A percentile compares a stretch with the other conserved stretches of the same genome.
Conservation (phyloP, 495 filamentous ascomycete species). For the Choiromyces venosus region DNA sequence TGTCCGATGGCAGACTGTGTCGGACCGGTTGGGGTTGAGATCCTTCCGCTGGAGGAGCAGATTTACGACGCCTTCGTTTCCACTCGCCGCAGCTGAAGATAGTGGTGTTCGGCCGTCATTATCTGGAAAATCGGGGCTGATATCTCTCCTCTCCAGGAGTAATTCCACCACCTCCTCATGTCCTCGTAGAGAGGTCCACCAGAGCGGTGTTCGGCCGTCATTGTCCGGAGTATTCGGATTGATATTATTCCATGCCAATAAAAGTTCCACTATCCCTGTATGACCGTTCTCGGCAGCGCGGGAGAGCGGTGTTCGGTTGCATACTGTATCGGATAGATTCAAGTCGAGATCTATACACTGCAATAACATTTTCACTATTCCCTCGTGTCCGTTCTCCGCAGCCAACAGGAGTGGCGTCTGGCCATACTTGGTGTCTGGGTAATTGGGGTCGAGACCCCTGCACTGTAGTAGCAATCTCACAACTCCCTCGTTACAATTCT, state of each 20-base stretch:
- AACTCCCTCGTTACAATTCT: conserved; percentile 12
- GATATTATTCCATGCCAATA: conserved; percentile 6
- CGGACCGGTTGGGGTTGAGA: background rate
- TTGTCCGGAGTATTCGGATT: conserved; percentile 9
- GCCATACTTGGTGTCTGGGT: conserved; percentile 6
- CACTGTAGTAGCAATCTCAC: conserved; percentile 24
- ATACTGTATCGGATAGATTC: conserved; percentile 8
- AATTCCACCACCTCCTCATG: conserved; percentile 5
- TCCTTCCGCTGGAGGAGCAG: conserved; percentile 44
- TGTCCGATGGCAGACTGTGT: background rate
- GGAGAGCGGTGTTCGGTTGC: conserved; percentile 9
- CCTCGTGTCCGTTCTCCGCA: conserved; percentile 9
- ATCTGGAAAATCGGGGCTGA: conserved; percentile 41
- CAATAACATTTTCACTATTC: conserved; percentile 9
- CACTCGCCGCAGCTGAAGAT: conserved; percentile 52
- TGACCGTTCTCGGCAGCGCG: conserved; percentile 17
- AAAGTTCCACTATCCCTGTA: conserved; percentile 9
- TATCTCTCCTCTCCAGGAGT: conserved; percentile 37
- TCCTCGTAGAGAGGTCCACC: conserved; percentile 5
- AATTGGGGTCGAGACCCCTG: conserved; percentile 8
- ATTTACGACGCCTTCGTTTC: conserved; percentile 50
- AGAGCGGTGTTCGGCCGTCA: conserved; percentile 8
- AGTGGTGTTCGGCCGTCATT: conserved; percentile 49
- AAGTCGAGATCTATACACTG: conserved; percentile 2
- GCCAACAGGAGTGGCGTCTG: conserved; percentile 13